Conservation (phyloP, 495 filamentous ascomycete genomes). For the Penicillium longicatenatum region DNA sequence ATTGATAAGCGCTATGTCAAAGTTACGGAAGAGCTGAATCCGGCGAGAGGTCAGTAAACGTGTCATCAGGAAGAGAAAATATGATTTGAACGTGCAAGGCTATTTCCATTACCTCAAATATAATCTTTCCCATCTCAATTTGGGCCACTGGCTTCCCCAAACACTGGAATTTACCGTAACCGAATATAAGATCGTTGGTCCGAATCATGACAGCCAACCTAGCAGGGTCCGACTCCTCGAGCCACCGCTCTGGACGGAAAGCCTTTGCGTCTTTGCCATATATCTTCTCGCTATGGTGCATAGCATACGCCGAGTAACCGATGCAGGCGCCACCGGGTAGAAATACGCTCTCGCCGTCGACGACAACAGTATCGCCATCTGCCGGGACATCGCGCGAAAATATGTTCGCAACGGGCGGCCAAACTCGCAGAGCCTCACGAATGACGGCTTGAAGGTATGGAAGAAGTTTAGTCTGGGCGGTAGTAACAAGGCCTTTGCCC, state of each 20-base stretch:
- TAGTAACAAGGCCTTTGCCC: conserved; percentile 44
- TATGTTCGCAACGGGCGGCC: conserved; percentile 54
- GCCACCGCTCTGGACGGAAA: conserved; percentile 67
- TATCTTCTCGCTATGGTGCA: conserved; percentile 52
- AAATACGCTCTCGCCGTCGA: conserved; percentile 36
- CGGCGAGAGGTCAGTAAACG: too few relatives aligned
- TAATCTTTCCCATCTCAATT: conserved; percentile 53
- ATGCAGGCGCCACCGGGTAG: conserved; percentile 56
- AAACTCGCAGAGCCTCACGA: conserved; percentile 57
- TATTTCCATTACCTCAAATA: conserved; percentile 49
- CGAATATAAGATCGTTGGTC: conserved; percentile 45
- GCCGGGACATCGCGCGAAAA: conserved; percentile 47
- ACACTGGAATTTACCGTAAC: conserved; percentile 38
- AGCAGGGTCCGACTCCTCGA: conserved; percentile 53
- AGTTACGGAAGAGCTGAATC: conserved; percentile 54
- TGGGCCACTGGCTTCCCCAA: conserved; percentile 38
- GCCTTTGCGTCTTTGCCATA: conserved; percentile 64
- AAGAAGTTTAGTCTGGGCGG: conserved; percentile 43
- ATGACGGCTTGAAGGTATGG: conserved; percentile 59
- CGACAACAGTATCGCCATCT: conserved; percentile 50
- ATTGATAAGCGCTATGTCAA: conserved; percentile 54
- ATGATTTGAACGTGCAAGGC: background rate
- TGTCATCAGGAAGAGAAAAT: background rate
- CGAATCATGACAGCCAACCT: conserved; percentile 51
- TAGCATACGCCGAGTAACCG: conserved; percentile 49